Base-by-base conservation (phyloP, 2,329 filamentous ascomycete species). In the Sporothrix humicola region DNA sequence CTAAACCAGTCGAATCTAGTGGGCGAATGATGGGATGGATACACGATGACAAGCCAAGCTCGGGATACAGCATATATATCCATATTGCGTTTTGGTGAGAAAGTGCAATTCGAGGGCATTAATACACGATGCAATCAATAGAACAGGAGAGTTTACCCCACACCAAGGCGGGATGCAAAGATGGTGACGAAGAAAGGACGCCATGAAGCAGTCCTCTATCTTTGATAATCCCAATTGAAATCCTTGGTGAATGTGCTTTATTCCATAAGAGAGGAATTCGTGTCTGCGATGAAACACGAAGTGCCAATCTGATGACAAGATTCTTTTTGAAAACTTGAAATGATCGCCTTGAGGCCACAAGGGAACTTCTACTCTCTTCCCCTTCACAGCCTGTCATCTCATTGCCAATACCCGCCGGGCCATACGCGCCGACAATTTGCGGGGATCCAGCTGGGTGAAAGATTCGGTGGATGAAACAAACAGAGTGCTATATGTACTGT, bases 401-500 rank as follows among this genome's bases (percentile, higher is more conserved):
- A 37, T 61, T 50, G 54, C 37, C 54, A 71, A 71, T 61, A 71
- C 54, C 42, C 69, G 69, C 69, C 69, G 69, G 69, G 54, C 54
- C 69, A 71, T 50, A 56, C 44, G 69, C 69, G 69, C 56, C 69
- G 69, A 61, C 44, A 37, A 63, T 48, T 26, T 61, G 69, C 42
- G 56, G 69, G 56, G 69, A 44, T 31, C 37, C 8, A 66, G 20
- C 31, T 37, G 31, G 42, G 2, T 10, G 15, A 42, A n/a, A 20
- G 10, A 12, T n/a, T 13, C 56, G 13, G 13, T n/a, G 20, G 8
- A 20, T n/a, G 10, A 54, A 37, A 26, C 6, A 31, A 48, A 31
- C 8, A 17, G 3, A 17, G 63, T 50, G 44, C 42, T 12, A 68
- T 68, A 15, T 66, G 4, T 26, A 7, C 31, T 37, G 31, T 37